Base-by-base conservation (phyloP, 441 rosid genomes). In the Eugenia klotzschiana region DNA sequence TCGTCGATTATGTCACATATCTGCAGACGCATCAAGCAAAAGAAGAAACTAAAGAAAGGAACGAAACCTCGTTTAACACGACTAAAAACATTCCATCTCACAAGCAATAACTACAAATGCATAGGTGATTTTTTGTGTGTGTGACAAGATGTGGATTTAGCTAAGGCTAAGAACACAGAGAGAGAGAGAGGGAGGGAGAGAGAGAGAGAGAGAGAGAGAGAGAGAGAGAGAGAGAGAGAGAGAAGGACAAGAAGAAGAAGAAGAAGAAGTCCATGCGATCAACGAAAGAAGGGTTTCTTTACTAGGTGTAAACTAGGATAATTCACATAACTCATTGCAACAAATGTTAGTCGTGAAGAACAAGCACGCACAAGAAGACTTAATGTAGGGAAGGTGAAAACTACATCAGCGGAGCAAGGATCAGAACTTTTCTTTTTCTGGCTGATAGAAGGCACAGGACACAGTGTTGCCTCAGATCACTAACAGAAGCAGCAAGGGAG, bases 1-100 rank as follows among this genome's bases (percentile, higher is more conserved):
- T 90, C 89, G 77, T 82, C 82, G 20, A 83, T 33, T 80, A 88
- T 88, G 77, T 83, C 86, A 82, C 87, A 86, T 73, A 91, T 87
- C 92, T 90, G 92, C 86, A 86, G 54, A 87, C 22, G 14, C 43
- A 58, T 15, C 72, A 33, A 64, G 74, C 74, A 29, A 64, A 5
- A n/a, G 10, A 64, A 29, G 74, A 64, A 29, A 29, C 8, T 64
- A 33, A 64, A 33, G n/a, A 64, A 64, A 33, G 43, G 74, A 64
- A 60, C 0, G 43, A 18, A 64, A 18, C n/a, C 74, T 29, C n/a
- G 46, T 64, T 33, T 64, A n/a, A 64, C 43, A 64, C 3, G 37
- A 64, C 43, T 18, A 64, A 9, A 37, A 33, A 33, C 43, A 33
- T 64, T 33, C 74, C 74, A 18, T 64, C 74, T 64, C 43, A 64